Base-by-base conservation (phyloP, 148 eudicot genomes). In the Camellia sinensis region DNA sequence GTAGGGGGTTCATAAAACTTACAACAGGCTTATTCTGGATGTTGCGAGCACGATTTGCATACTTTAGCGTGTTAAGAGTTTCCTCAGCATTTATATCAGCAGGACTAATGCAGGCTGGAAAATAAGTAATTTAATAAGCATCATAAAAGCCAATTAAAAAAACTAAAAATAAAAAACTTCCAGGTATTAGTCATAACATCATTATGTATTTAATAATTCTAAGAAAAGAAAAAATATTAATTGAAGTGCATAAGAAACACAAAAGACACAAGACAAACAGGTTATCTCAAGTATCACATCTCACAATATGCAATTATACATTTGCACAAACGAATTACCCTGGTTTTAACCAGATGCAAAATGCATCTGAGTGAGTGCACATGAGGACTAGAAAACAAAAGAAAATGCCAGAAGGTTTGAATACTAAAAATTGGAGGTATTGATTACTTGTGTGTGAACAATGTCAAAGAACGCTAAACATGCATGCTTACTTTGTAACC, bases 81-180 rank as follows among this genome's bases (percentile, higher is more conserved):
- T 96, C 99, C 86, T 96, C 99, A 13, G 98, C 99, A 81, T 93
- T 96, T 74, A 96, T 96, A 85, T 96, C 99, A 73, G 99, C 99
- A 67, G 99, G 99, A 84, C 99, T 96, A 67, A 96, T 94, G 90
- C 99, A 96, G 60, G 99, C 99, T 96, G 93, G 82, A 79, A 84
- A 82, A 74, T 12, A 63, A 69, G 22, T 45, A 79, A 71, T 53
- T 56, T 19, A 40, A 69, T 67, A 14, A 50, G 56, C 21, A 71
- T 61, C 72, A 73, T 66, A 52, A 64, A 70, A 76, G 75, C 59
- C 62, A 78, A 46, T 13, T 41, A 3, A 61, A 14, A 77, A 37
- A 2, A 46, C 52, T 60, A 5, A 22, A 10, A 17, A 7, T 9
- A 78, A 3, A 71, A 60, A 7, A 3, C 4, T 5, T 44, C 54